Conservation (phyloP, 2,329 filamentous ascomycete species). For the Colletotrichum lentis region DNA sequence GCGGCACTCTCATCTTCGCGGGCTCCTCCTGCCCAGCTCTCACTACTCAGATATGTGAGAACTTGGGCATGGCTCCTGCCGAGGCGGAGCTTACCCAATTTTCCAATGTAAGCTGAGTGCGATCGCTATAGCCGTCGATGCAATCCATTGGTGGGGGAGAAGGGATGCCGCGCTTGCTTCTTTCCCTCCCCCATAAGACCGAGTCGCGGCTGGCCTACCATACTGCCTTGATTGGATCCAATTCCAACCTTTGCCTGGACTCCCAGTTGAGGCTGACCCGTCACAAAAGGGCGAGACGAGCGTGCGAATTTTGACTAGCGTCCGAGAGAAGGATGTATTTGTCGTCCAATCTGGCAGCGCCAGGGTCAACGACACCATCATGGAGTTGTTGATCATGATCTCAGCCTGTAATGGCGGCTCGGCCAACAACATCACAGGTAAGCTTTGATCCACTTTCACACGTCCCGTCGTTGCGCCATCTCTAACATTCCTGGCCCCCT, state of each 20-base stretch:
- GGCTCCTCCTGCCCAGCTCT: slow-evolving; percentile 73
- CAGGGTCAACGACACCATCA: slow-evolving; percentile 97
- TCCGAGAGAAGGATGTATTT: slow-evolving; percentile 98
- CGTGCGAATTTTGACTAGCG: slow-evolving; percentile 74
- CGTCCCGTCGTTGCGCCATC: slow-evolving; percentile 21
- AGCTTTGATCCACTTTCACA: slow-evolving; percentile 40
- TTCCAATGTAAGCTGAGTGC: slow-evolving; percentile 67
- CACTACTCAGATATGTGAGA: slow-evolving; percentile 72
- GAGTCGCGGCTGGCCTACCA: slow-evolving; percentile 6
- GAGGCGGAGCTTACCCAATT: slow-evolving; percentile 73
- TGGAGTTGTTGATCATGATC: slow-evolving; percentile 99
- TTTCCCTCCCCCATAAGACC: slow-evolving; percentile 4
- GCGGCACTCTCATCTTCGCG: slow-evolving; percentile 73
- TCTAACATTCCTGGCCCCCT: slow-evolving; percentile 9
- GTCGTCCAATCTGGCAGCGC: slow-evolving; percentile 96
- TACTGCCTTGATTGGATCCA: slow-evolving; percentile 37
- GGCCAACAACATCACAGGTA: slow-evolving; percentile 95
- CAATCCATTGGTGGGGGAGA: slow-evolving; percentile 20
- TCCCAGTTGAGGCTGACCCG: slow-evolving; percentile 44
- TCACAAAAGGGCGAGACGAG: slow-evolving; percentile 71
- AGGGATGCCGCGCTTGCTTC: neutral
- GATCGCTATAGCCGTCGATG: slow-evolving; percentile 30
- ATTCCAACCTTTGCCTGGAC: slow-evolving; percentile 36
- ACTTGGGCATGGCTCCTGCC: slow-evolving; percentile 71
- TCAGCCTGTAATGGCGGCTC: slow-evolving; percentile 98